These are phyloP conservation scores for Suhomyces wounanorum DNA, from an alignment of 1,139 yeast species.

Conservation along the genomic window DNA sequence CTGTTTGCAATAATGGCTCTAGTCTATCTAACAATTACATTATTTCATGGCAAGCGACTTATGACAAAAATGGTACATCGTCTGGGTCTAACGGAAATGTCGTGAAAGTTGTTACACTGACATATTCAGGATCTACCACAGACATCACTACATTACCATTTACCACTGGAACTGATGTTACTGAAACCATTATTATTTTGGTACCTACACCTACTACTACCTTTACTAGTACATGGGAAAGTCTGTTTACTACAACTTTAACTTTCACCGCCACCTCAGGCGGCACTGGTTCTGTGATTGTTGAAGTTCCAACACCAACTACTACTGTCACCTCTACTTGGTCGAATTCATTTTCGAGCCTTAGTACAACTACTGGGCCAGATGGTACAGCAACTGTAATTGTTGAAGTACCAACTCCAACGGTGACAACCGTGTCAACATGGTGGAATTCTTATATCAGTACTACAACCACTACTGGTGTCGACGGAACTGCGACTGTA, in stretches of 20 bases:
- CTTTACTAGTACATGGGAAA: constrained; percentile 15
- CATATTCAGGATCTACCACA: constrained; percentile 28
- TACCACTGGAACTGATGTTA: constrained; percentile 10
- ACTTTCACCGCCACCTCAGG: constrained; percentile 12
- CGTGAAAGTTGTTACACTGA: constrained; percentile 24
- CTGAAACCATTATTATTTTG: constrained; percentile 17
- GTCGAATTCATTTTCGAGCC: neutral
- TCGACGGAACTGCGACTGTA: constrained; percentile 19
- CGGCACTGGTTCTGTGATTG: constrained; percentile 12
- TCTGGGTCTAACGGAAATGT: constrained; percentile 26
- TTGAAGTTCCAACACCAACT: constrained; percentile 14
- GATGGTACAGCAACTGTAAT: constrained; percentile 19
- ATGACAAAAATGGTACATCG: constrained; percentile 13
- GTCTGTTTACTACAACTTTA: constrained; percentile 7
- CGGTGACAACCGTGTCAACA: constrained; percentile 15
- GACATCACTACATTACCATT: constrained; percentile 22
- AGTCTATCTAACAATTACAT: neutral
- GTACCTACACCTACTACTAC: constrained; percentile 19
- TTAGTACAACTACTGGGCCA: constrained; percentile 12
- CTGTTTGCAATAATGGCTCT: constrained; percentile 16
- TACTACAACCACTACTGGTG: constrained; percentile 12
- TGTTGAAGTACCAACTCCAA: constrained; percentile 22
- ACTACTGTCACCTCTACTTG: constrained; percentile 4
- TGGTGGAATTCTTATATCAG: constrained; percentile 12
- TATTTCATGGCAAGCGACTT: constrained; percentile 7